These are phyloP conservation scores for Daldinia sp. DNA, from an alignment of 2,329 filamentous ascomycete genomes.

Conservation along the genomic window DNA sequence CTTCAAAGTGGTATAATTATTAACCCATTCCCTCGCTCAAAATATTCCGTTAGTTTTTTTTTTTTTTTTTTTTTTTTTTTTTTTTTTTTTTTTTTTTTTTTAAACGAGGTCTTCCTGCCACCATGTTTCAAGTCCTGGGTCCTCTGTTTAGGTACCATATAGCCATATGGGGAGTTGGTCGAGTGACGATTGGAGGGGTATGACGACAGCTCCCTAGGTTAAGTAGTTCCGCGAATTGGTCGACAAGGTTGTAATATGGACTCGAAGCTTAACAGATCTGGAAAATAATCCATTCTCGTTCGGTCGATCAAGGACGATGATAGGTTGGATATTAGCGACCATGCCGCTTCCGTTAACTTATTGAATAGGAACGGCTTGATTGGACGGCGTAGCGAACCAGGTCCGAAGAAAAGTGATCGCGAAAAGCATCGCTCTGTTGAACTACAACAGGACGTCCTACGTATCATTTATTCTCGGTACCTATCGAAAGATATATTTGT, in stretches of 20 bases:
- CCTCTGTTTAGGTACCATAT: conserved; percentile 18
- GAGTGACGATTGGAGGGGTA: conserved; percentile 30
- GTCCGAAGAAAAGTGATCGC: conserved; percentile 36
- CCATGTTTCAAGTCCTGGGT: conserved; percentile 16
- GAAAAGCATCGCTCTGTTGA: conserved; percentile 20
- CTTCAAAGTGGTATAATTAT: conserved; percentile 1
- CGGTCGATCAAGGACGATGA: conserved; percentile 30
- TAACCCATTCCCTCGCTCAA: not conserved
- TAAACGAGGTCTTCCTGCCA: not conserved
- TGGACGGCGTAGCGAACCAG: conserved; percentile 33
- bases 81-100: too few species aligned
- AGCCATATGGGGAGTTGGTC: not conserved
- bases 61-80: too few species aligned
- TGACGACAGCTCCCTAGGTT: conserved; percentile 32
- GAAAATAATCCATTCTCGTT: conserved; percentile 33
- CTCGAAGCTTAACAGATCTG: conserved; percentile 34
- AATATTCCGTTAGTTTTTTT: not conserved
- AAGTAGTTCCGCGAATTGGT: conserved; percentile 23
- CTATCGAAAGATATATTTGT: not conserved
- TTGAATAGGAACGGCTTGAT: conserved; percentile 32
- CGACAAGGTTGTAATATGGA: conserved; percentile 36
- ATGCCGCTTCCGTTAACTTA: conserved; percentile 29
- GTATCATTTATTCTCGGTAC: conserved; percentile 7
- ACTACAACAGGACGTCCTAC: conserved; percentile 18
- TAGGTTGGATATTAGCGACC: conserved; percentile 25